These are phyloP conservation scores for Cyclotella cryptica DNA, from an alignment of 108 stramenopile genomes.

Conservation along the genomic window DNA sequence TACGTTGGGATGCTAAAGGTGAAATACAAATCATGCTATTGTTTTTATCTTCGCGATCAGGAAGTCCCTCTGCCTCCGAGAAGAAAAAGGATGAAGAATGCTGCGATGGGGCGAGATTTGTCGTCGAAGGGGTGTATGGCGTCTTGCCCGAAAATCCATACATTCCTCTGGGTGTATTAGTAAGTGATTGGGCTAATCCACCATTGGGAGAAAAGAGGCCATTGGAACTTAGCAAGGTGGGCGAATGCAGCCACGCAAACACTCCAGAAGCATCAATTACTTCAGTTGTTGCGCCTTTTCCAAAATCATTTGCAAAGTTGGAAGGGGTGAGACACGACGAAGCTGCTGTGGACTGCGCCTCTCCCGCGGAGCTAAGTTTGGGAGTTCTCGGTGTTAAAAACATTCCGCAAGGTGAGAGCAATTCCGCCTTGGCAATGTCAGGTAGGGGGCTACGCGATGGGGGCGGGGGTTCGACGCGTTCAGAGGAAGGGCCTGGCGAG, in stretches of 20 bases:
- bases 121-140: slow-evolving; percentile 57
- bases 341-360: background rate
- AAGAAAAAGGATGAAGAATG: slow-evolving; percentile 72
- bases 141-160: slow-evolving; percentile 47
- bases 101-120: slow-evolving; percentile 64
- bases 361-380: slow-evolving; percentile 1
- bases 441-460: slow-evolving; percentile 5
- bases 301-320: slow-evolving; percentile 88
- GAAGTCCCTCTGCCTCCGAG: slow-evolving; percentile 38
- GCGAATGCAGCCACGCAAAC: slow-evolving; percentile 84
- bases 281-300: slow-evolving; percentile 55
- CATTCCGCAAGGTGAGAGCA: slow-evolving; percentile 45
- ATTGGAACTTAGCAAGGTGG: slow-evolving; percentile 56
- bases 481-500: slow-evolving; percentile 3
- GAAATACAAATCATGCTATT: slow-evolving; percentile 87
- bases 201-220: slow-evolving; percentile 83
- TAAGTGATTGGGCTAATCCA: slow-evolving; percentile 55
- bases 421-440: slow-evolving; percentile 22
- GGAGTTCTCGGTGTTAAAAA: slow-evolving; percentile 42
- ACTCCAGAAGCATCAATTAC: slow-evolving; percentile 61
- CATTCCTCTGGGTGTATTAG: slow-evolving; percentile 77
- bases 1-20: slow-evolving; percentile 63
- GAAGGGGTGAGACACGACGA: slow-evolving; percentile 63
- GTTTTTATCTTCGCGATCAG: slow-evolving; percentile 38
- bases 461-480: background rate